Evolutionary conservation across 1,139 yeast genomes (phyloP).

Genomic region (Magnusiomyces sp.): DNA sequence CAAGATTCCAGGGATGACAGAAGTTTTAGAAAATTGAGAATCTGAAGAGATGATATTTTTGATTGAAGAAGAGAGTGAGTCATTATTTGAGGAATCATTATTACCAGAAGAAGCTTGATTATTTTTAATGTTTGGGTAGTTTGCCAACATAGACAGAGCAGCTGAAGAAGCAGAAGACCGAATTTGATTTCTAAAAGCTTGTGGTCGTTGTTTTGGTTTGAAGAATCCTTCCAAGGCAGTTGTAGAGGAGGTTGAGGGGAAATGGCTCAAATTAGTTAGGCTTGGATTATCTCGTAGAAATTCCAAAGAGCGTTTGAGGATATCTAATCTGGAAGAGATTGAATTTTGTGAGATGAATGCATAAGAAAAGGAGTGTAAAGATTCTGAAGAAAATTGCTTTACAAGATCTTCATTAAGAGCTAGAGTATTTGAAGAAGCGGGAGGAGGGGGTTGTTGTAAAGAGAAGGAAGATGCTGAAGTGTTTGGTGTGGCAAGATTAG

Average conservation of each 20-base stretch:
- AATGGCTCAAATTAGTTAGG: conserved; percentile 10
- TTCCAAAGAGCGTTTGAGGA: conserved; percentile 66
- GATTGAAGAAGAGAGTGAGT: conserved; percentile 1
- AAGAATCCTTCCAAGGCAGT: conserved; percentile 15
- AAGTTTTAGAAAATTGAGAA: too few relatives aligned
- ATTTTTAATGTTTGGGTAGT: conserved; percentile 10
- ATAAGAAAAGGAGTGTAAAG: conserved; percentile 78
- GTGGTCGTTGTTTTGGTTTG: conserved; percentile 1
- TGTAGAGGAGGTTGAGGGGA: conserved; percentile 13
- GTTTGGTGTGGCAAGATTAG: neutral
- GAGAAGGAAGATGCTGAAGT: neutral
- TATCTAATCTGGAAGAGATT: conserved; percentile 64
- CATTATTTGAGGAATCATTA: too few relatives aligned
- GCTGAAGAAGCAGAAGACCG: conserved; percentile 25
- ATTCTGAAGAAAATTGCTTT: conserved; percentile 58
- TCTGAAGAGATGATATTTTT: neutral
- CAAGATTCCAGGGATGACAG: too few relatives aligned
- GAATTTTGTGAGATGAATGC: conserved; percentile 78
- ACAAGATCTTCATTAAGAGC: conserved; percentile 8
- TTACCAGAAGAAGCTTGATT: too few relatives aligned
- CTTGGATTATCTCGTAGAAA: conserved; percentile 51
- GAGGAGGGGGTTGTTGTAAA: too few relatives aligned
- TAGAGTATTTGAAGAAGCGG: neutral
- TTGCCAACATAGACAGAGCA: conserved; percentile 24
- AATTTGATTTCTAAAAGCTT: conserved; percentile 10